phyloP scores from a whole-genome alignment of 2,329 filamentous ascomycete genomes.

The Huntiella abstrusa region DNA sequence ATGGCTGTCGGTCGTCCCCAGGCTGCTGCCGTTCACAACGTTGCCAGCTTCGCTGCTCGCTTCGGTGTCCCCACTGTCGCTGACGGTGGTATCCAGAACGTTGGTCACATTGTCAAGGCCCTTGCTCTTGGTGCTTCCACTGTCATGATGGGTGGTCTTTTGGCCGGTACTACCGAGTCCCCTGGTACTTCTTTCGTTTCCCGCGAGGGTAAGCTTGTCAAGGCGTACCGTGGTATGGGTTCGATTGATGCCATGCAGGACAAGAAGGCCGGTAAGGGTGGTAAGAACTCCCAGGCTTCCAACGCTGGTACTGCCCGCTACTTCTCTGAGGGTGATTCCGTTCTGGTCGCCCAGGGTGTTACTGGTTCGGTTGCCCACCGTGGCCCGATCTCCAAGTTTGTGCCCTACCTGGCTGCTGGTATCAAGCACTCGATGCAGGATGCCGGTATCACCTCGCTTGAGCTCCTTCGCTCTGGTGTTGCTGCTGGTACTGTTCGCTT shows the following conservation, averaged over 20 bases:
- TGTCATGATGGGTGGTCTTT: slow-evolving; percentile 97
- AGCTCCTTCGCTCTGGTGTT: slow-evolving; percentile 58
- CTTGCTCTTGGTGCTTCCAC: slow-evolving; percentile 84
- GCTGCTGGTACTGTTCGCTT: slow-evolving; percentile 63
- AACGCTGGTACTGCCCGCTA: slow-evolving; percentile 96
- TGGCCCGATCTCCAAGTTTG: slow-evolving; percentile 80
- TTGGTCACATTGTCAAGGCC: slow-evolving; percentile 97
- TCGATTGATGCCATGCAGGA: slow-evolving; percentile 99
- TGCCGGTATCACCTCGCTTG: slow-evolving; percentile 66
- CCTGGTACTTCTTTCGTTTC: slow-evolving; percentile 94
- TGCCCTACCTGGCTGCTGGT: slow-evolving; percentile 87
- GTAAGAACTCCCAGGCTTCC: slow-evolving; percentile 54
- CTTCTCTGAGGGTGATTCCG: slow-evolving; percentile 90
- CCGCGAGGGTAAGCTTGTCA: slow-evolving; percentile 91
- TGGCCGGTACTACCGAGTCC: slow-evolving; percentile 93
- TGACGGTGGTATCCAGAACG: slow-evolving; percentile 93
- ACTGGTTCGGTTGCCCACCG: slow-evolving; percentile 68
- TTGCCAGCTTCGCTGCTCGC: slow-evolving; percentile 70
- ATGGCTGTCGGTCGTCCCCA: slow-evolving; percentile 97
- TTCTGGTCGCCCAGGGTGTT: slow-evolving; percentile 92
- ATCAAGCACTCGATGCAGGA: slow-evolving; percentile 97
- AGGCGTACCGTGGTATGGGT: slow-evolving; percentile 98
- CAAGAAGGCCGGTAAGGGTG: slow-evolving; percentile 71
- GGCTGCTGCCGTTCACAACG: slow-evolving; percentile 79
- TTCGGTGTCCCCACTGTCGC: slow-evolving; percentile 98